A percentile compares a stretch with the other conserved stretches of the same genome.
Conservation (phyloP, 2,329 filamentous ascomycete species). For the Ambrosiella cleistominuta region DNA sequence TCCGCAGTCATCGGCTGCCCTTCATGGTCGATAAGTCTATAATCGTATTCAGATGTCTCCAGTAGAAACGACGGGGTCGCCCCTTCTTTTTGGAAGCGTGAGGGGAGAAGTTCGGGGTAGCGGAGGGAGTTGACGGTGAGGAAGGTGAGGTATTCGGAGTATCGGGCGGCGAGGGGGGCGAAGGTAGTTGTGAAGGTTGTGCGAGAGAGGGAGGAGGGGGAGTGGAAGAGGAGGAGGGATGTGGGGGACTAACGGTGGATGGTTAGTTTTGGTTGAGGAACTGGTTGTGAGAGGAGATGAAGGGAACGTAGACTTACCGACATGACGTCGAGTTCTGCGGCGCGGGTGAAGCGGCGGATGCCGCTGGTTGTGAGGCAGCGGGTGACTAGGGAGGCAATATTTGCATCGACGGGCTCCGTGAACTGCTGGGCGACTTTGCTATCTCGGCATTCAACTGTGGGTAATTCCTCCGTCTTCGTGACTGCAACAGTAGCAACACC, state of each 20-base stretch:
- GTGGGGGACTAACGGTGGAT: not conserved
- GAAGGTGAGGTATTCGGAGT: slow-evolving; percentile 30
- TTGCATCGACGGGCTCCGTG: no score
- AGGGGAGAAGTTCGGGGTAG: slow-evolving; percentile 20
- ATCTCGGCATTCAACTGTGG: not conserved
- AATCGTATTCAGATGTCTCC: no score
- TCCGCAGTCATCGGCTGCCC: not conserved
- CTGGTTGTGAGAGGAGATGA: no score
- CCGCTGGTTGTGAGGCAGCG: no score
- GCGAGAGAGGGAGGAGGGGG: not conserved
- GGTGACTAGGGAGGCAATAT: no score
- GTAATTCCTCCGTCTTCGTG: not conserved
- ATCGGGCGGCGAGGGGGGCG: slow-evolving; percentile 26
- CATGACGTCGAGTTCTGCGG: no score
- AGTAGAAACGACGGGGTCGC: not conserved
- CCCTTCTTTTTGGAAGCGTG: not conserved
- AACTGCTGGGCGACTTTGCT: not conserved
- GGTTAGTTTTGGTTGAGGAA: not conserved
- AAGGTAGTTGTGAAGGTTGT: slow-evolving; percentile 18
- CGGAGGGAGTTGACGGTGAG: slow-evolving; percentile 29
- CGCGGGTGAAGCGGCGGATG: no score
- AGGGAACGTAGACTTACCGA: no score
- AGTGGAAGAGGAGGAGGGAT: slow-evolving; percentile 3
- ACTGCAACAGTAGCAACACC: not conserved
- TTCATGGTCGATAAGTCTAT: no score